These are phyloP conservation scores for Penicillium parvum DNA, from an alignment of 495 filamentous ascomycete species.

Conservation along the genomic window DNA sequence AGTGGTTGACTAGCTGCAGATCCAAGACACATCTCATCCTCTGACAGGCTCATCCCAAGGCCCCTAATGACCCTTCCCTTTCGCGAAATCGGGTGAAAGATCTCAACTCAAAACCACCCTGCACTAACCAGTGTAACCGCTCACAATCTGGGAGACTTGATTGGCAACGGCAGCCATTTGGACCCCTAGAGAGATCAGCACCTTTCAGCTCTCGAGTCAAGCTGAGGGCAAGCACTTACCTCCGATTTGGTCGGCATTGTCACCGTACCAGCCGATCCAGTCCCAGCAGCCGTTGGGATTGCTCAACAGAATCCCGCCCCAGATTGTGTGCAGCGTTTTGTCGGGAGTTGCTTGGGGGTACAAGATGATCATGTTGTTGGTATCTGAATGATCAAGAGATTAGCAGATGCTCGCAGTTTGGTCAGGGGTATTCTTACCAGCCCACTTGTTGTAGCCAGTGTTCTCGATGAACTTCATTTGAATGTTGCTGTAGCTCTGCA, in stretches of 20 bases:
- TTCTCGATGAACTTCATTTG: slow-evolving; percentile 7
- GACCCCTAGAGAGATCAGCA: not conserved
- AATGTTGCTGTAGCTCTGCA: slow-evolving; percentile 11
- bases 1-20: no score
- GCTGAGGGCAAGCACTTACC: not conserved
- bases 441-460: slow-evolving; percentile 11
- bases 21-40: no score
- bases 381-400: slow-evolving; percentile 2
- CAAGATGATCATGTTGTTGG: slow-evolving; percentile 14
- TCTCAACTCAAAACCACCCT: no score
- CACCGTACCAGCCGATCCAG: slow-evolving; percentile 13
- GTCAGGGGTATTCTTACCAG: not conserved
- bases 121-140: slow-evolving; percentile 5
- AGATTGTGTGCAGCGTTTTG: slow-evolving; percentile 8
- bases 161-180: slow-evolving; percentile 16
- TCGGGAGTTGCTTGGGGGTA: slow-evolving; percentile 14
- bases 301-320: slow-evolving; percentile 4
- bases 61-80: no score
- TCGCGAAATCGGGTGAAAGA: no score
- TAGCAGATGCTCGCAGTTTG: not conserved
- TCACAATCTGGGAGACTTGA: slow-evolving; percentile 11
- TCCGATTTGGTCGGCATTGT: slow-evolving; percentile 12
- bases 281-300: slow-evolving; percentile 16
- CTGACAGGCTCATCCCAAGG: no score
- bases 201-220: not conserved